Evolutionary conservation across 1,284 basidiomycete genomes (phyloP), one percentile per base, ranked within the genome.

Genomic region (Cryptococcus sp.): DNA sequence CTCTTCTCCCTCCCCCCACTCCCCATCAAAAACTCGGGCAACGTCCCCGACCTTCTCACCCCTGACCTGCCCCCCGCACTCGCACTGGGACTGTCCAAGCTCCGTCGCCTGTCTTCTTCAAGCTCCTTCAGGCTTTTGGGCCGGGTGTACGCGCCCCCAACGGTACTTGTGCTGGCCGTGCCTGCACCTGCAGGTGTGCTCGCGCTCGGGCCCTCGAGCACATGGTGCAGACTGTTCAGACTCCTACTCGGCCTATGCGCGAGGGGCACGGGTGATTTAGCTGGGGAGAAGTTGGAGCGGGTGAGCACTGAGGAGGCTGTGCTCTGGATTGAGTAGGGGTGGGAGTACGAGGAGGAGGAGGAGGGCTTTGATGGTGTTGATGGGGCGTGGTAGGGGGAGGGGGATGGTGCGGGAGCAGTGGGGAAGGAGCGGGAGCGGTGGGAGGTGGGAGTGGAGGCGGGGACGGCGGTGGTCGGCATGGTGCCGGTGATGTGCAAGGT

Each of bases 301-400:
- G 68, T 68, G 23, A 71, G 60, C 11, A 68, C 50, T 8, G 68
- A 65, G 2, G 69, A 71, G 1, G 62, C 57, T 7, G 69, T 65
- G 1, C 62, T 58, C 36, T 68, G 68, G 38, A 71, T 71, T 12
- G 62, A 40, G 47, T 71, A 71, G 3, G 69, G 69, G 51, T 71
- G 69, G 46, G 63, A 71, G 44, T 67, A 65, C 24, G 64, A 58
- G 21, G 56, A 46, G 13, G 36, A 55, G 13, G 57, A 50, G 28
- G 52, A 44, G 12, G 53, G 56, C 45, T 54, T 57, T 33, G 54
- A 56, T 3, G 51, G 42, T 13, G 53, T 38, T 5, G 57, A 52
- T 11, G 42, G 47, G 11, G 28, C 28, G 28, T 4, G 28, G 28
- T 33, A 9, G 28, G 4, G 9, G 28, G 28, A 33, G 28, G 28